Evolutionary conservation across 2,329 filamentous ascomycete genomes (phyloP).

Genomic region (Aspergillus vadensis): DNA sequence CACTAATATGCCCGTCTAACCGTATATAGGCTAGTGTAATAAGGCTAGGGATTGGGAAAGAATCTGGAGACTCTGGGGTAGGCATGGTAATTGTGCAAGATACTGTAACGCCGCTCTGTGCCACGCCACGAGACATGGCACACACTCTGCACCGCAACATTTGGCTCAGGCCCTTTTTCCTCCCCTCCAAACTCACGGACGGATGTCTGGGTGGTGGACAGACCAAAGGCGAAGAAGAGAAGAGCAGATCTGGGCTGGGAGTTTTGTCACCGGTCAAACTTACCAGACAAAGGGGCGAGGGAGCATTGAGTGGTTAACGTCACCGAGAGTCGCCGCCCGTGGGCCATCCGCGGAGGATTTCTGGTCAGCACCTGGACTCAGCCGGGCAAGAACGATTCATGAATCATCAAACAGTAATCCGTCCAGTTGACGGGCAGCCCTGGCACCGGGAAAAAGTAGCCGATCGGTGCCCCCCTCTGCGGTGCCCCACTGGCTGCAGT

Average conservation of each 20-base stretch:
- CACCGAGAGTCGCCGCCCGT: constrained; percentile 12
- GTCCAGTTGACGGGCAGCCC: neutral
- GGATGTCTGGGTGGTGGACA: neutral
- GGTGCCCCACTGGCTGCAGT: constrained; percentile 9
- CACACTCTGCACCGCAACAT: neutral
- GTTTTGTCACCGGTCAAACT: constrained; percentile 7
- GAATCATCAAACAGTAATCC: constrained; percentile 10
- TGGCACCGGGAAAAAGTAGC: constrained; percentile 9
- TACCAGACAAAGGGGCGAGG: constrained; percentile 15
- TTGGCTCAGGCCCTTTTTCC: neutral
- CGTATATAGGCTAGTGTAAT: too few relatives aligned
- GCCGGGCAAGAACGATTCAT: constrained; percentile 4
- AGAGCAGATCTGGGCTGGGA: neutral
- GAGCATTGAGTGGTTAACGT: constrained; percentile 23
- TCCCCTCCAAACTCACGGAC: neutral
- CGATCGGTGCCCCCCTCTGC: constrained; percentile 1
- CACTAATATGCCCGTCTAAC: too few relatives aligned
- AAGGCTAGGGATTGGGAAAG: too few relatives aligned
- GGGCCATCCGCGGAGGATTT: neutral
- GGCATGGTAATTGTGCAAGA: too few relatives aligned
- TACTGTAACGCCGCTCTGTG: neutral
- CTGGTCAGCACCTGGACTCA: constrained; percentile 8
- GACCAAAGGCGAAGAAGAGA: neutral
- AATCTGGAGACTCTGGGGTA: too few relatives aligned
- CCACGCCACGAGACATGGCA: neutral